Conservation (phyloP, 768 basidiomycete species). For the Amanita brunnescens region DNA sequence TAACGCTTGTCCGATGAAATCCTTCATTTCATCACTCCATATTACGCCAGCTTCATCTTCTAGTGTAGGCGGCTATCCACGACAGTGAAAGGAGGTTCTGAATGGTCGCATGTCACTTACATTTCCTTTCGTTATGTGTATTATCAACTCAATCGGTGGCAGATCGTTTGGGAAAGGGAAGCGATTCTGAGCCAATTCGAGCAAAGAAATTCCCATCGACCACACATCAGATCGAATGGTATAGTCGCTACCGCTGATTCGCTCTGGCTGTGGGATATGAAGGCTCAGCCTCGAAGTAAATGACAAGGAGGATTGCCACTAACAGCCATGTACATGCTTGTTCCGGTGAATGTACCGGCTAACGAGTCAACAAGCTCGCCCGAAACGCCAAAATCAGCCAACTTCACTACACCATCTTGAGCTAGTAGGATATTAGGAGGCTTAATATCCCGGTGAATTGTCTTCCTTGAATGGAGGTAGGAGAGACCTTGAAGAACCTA, state of each 20-base stretch:
- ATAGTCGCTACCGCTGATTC: constrained; percentile 87
- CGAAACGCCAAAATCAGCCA: constrained; percentile 96
- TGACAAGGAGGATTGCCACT: constrained; percentile 25
- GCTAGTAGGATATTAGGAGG: constrained; percentile 90
- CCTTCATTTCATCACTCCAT: constrained; percentile 85
- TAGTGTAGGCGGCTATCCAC: constrained; percentile 64
- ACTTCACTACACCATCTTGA: constrained; percentile 80
- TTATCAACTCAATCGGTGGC: constrained; percentile 89
- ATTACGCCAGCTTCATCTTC: constrained; percentile 61
- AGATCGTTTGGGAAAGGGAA: constrained; percentile 94
- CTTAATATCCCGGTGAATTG: constrained; percentile 95
- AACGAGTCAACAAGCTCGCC: constrained; percentile 87
- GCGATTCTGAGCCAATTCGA: constrained; percentile 89
- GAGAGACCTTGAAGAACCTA: constrained; percentile 87
- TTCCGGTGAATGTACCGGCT: constrained; percentile 96
- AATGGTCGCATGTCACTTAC: constrained; percentile 28
- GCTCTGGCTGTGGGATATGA: constrained; percentile 61
- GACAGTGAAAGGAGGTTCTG: background rate
- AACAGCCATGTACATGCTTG: constrained; percentile 98
- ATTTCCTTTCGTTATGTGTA: constrained; percentile 79
- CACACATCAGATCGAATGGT: constrained; percentile 96
- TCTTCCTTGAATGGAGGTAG: constrained; percentile 84
- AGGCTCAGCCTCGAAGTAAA: constrained; percentile 7
- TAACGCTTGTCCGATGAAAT: constrained; percentile 81
- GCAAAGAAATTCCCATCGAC: constrained; percentile 91